Evolutionary conservation across 805 yeast species (phyloP).

Genomic region (Candida gorgasii): DNA sequence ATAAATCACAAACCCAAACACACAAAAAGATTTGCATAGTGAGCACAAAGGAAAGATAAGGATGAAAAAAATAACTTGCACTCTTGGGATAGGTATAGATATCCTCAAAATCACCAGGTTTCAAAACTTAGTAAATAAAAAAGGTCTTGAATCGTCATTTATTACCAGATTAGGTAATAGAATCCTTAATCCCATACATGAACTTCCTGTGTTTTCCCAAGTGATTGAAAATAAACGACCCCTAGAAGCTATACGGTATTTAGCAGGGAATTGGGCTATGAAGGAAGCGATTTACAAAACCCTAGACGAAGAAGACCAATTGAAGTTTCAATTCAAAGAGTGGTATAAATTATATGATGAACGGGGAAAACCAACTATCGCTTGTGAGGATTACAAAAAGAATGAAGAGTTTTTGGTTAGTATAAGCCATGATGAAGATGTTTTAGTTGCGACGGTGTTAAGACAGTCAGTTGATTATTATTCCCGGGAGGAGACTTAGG

Average conservation of each 20-base stretch:
- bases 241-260: slow-evolving; percentile 27
- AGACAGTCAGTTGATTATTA: slow-evolving; percentile 29
- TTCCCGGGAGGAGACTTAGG: not conserved
- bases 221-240: slow-evolving; percentile 17
- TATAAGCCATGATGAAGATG: slow-evolving; percentile 66
- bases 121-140: slow-evolving; percentile 34
- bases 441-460: slow-evolving; percentile 56
- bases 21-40: not conserved
- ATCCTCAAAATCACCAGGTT: slow-evolving; percentile 51
- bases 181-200: slow-evolving; percentile 49
- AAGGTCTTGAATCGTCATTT: slow-evolving; percentile 16
- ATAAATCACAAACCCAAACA: not conserved
- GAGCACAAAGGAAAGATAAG: no score
- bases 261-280: slow-evolving; percentile 68
- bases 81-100: slow-evolving; percentile 59
- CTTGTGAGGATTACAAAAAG: slow-evolving; percentile 27
- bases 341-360: slow-evolving; percentile 54
- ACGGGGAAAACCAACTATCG: slow-evolving; percentile 47
- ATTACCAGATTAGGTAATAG: slow-evolving; percentile 40
- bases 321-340: slow-evolving; percentile 51
- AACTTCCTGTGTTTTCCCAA: slow-evolving; percentile 30
- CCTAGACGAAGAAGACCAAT: slow-evolving; percentile 50
- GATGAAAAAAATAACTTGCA: slow-evolving; percentile 12
- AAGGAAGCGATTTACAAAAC: slow-evolving; percentile 76
- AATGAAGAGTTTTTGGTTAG: slow-evolving; percentile 54